phyloP scores from a whole-genome alignment of 257 asterid species.

The Solanum phureja region DNA sequence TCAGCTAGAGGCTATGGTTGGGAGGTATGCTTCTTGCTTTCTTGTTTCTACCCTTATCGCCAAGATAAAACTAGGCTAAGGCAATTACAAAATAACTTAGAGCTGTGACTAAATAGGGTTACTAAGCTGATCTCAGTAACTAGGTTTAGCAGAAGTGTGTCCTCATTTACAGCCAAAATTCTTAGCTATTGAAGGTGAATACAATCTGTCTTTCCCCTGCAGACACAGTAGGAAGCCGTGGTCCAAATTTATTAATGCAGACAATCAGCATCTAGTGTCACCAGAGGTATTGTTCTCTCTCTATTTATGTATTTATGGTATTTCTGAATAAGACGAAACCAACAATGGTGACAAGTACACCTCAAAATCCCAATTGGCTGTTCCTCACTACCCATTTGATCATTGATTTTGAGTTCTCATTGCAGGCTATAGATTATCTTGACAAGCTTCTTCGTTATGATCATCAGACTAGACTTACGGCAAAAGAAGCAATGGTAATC shows the following conservation, averaged over 20 bases:
- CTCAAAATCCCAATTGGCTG: neutral
- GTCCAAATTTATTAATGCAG: conserved; percentile 77
- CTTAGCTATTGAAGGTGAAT: conserved; percentile 1
- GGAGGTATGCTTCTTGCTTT: conserved; percentile 67
- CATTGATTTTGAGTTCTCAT: neutral
- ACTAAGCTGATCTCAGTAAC: neutral
- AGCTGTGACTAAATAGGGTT: neutral
- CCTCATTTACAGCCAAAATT: neutral
- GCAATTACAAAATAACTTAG: neutral
- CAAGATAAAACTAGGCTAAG: neutral
- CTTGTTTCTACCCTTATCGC: neutral
- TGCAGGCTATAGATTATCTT: conserved; percentile 74
- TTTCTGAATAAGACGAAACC: neutral
- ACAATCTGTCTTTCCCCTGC: conserved; percentile 4
- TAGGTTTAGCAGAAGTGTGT: neutral
- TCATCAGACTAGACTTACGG: conserved; percentile 91
- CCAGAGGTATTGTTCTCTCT: conserved; percentile 55
- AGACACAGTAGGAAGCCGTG: conserved; percentile 94
- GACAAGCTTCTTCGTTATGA: conserved; percentile 92
- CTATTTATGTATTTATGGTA: neutral
- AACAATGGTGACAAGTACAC: neutral
- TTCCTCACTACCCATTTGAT: neutral
- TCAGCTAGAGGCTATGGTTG: conserved; percentile 85
- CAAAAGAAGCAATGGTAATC: conserved; percentile 57
- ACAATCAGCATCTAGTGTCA: conserved; percentile 83